These are phyloP conservation scores for Cucumis sativus DNA, from an alignment of 306 rosid species.

Conservation along the genomic window DNA sequence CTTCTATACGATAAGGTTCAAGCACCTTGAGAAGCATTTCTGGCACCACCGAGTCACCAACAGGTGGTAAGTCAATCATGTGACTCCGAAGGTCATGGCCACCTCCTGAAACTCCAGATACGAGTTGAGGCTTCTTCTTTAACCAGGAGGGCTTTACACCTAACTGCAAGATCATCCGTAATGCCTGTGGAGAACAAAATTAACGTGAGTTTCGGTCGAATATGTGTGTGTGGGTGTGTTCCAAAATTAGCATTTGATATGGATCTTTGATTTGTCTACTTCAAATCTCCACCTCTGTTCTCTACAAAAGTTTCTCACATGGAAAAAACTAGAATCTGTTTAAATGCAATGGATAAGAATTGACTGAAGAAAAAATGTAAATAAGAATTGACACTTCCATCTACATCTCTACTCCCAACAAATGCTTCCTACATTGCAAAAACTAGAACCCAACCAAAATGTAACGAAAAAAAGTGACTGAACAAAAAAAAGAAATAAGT, in stretches of 20 bases:
- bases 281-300: not conserved
- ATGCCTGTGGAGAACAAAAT: constrained; percentile 42
- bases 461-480: not conserved
- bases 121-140: constrained; percentile 60
- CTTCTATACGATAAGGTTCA: constrained; percentile 91
- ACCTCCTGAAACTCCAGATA: constrained; percentile 61
- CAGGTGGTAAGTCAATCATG: constrained; percentile 54
- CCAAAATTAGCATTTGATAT: not conserved
- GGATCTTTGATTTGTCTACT: not conserved
- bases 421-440: not conserved
- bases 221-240: not conserved
- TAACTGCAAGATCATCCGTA: constrained; percentile 86
- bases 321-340: not conserved
- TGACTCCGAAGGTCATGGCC: constrained; percentile 71
- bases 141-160: constrained; percentile 96
- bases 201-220: constrained; percentile 4
- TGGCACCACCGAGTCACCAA: constrained; percentile 90
- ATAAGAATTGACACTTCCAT: not conserved
- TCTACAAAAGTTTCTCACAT: not conserved
- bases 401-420: not conserved
- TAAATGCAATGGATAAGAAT: not conserved
- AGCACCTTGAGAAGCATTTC: constrained; percentile 84
- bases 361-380: not conserved
- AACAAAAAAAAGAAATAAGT: not conserved
- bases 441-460: not conserved